Conservation (phyloP, 805 yeast species). For the Groenewaldozyma tartarivorans region DNA sequence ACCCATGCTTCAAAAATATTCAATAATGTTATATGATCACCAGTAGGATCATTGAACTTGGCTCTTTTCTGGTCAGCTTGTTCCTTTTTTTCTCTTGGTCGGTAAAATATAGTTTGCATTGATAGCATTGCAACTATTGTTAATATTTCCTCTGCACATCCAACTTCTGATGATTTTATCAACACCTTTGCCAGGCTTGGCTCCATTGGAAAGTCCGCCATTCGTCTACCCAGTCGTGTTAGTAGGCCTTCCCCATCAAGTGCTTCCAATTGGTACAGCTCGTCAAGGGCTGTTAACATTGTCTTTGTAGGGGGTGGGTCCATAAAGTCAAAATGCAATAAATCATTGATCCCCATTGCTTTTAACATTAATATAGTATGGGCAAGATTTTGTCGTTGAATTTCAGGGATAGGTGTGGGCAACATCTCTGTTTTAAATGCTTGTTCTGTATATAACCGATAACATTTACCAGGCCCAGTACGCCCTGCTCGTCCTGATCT, state of each 20-base stretch:
- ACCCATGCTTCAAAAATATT: slow-evolving; percentile 74
- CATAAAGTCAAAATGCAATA: slow-evolving; percentile 78
- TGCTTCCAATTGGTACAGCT: slow-evolving; percentile 82
- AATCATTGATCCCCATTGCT: slow-evolving; percentile 76
- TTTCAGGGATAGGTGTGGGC: slow-evolving; percentile 80
- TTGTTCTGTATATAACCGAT: slow-evolving; percentile 76
- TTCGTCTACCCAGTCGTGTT: slow-evolving; percentile 67
- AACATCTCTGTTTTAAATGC: slow-evolving; percentile 71
- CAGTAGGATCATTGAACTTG: slow-evolving; percentile 43
- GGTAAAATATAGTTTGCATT: slow-evolving; percentile 59
- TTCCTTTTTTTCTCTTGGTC: slow-evolving; percentile 54
- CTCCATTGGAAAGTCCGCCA: slow-evolving; percentile 90
- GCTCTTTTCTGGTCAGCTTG: slow-evolving; percentile 58
- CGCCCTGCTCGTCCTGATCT: slow-evolving; percentile 98
- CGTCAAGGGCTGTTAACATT: slow-evolving; percentile 64
- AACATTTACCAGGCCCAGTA: slow-evolving; percentile 94
- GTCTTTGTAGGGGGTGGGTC: slow-evolving; percentile 78
- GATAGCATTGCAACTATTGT: slow-evolving; percentile 77
- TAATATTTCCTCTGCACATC: slow-evolving; percentile 59
- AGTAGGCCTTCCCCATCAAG: slow-evolving; percentile 68
- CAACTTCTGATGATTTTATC: slow-evolving; percentile 47
- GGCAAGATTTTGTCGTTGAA: slow-evolving; percentile 72
- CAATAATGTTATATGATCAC: slow-evolving; percentile 74
- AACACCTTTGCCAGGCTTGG: slow-evolving; percentile 80
- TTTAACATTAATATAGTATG: slow-evolving; percentile 66